Conservation (phyloP, 106 monocot species). For the Dendrobium huoshanense region DNA sequence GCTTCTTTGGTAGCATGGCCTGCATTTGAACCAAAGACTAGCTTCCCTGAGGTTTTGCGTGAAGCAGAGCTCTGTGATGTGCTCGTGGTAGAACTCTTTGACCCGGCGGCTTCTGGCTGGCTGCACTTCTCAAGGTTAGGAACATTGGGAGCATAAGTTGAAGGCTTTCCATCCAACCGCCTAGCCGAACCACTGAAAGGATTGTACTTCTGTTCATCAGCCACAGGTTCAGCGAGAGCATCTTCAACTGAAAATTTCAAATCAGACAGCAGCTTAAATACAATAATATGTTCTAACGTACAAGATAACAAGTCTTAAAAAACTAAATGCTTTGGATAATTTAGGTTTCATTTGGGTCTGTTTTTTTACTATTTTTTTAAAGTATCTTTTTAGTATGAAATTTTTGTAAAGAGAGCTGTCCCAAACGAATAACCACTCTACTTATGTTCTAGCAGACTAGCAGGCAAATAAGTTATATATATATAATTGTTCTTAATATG, state of each 20-base stretch:
- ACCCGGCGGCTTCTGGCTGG: slow-evolving; percentile 13
- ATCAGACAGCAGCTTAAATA: neutral
- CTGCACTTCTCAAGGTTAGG: slow-evolving; percentile 23
- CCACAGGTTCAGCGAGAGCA: slow-evolving; percentile 19
- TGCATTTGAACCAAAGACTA: slow-evolving; percentile 72
- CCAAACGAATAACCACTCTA: too few species aligned
- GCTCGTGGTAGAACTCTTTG: slow-evolving; percentile 27
- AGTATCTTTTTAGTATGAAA: too few species aligned
- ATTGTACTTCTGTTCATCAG: slow-evolving; percentile 60
- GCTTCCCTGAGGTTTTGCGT: slow-evolving; percentile 47
- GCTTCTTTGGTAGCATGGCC: slow-evolving; percentile 31
- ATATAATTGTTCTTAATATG: too few species aligned
- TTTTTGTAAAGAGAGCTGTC: too few species aligned
- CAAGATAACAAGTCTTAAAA: neutral
- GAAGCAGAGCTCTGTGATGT: slow-evolving; percentile 35
- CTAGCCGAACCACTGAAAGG: slow-evolving; percentile 82
- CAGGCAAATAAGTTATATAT: too few species aligned
- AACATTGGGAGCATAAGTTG: slow-evolving; percentile 21
- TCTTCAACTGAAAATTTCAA: slow-evolving; percentile 26
- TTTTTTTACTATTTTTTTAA: too few species aligned
- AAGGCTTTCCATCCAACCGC: slow-evolving; percentile 79
- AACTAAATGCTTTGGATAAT: neutral
- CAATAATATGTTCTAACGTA: neutral
- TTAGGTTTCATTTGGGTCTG: too few species aligned
- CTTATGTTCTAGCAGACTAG: too few species aligned